Evolutionary conservation across 495 filamentous ascomycete species (phyloP).

Genomic region (Hyphodiscus hymeniophilus): DNA sequence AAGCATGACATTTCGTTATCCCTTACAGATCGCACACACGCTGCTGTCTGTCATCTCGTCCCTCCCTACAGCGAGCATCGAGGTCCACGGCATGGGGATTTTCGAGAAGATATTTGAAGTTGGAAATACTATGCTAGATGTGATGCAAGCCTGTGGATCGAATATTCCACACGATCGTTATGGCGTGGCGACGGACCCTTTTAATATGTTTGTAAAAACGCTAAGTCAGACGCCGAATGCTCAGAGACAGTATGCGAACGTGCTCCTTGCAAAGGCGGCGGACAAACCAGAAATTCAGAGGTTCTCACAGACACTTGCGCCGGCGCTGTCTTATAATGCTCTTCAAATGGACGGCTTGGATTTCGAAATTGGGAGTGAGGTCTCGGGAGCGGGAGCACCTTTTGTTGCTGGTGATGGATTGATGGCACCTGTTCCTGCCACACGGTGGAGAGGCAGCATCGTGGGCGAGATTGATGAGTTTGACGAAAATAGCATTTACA

Average conservation of each 20-base stretch:
- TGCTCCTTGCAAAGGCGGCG: slow-evolving; percentile 18
- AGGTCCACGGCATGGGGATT: slow-evolving; percentile 55
- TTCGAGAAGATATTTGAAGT: slow-evolving; percentile 51
- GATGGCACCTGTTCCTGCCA: not conserved
- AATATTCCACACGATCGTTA: slow-evolving; percentile 3
- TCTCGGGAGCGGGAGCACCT: too few relatives aligned
- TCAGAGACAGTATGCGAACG: slow-evolving; percentile 19
- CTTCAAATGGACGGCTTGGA: not conserved
- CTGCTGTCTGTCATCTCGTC: slow-evolving; percentile 44
- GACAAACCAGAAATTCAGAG: slow-evolving; percentile 20
- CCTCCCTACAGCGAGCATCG: slow-evolving; percentile 43
- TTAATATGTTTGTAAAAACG: slow-evolving; percentile 19
- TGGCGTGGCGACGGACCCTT: slow-evolving; percentile 14
- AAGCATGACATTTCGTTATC: slow-evolving; percentile 49
- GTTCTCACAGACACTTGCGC: slow-evolving; percentile 6
- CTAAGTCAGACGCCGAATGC: slow-evolving; percentile 20
- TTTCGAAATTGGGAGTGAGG: not conserved
- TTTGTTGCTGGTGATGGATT: slow-evolving; percentile 1
- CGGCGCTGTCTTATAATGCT: not conserved
- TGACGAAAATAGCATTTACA: slow-evolving; percentile 7
- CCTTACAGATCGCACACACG: slow-evolving; percentile 46
- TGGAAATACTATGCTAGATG: slow-evolving; percentile 46
- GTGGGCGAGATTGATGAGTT: slow-evolving; percentile 18
- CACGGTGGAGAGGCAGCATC: slow-evolving; percentile 17
- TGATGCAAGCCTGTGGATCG: slow-evolving; percentile 30